A percentile compares a stretch with the other conserved stretches of the same genome.
Evolutionary conservation across 2,329 filamentous ascomycete genomes (phyloP).

Genomic region (Botrytis hyacinthi): DNA sequence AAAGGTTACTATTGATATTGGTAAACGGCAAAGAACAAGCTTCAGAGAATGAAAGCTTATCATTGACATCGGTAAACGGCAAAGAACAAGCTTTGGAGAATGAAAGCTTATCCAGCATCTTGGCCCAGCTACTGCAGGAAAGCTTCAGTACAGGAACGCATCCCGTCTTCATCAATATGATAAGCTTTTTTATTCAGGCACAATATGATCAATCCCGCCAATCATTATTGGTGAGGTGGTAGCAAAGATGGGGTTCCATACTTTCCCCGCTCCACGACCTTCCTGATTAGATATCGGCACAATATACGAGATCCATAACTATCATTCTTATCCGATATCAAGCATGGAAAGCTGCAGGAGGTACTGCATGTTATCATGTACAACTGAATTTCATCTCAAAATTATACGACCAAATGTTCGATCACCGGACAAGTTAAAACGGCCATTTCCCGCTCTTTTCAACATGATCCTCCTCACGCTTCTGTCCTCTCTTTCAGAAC

Average conservation of each 20-base stretch:
- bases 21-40: not conserved
- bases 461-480: not conserved
- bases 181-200: slow-evolving; percentile 17
- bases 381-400: not conserved
- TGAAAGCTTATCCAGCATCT: not conserved
- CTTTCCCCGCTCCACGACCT: slow-evolving; percentile 7
- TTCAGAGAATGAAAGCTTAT: not conserved
- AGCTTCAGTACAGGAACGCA: not conserved
- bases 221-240: not conserved
- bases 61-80: not conserved
- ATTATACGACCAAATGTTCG: not conserved
- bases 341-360: slow-evolving; percentile 2
- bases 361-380: slow-evolving; percentile 1
- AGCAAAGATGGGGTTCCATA: not conserved
- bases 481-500: not conserved
- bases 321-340: slow-evolving; percentile 6
- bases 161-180: not conserved
- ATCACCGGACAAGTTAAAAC: slow-evolving; percentile 6
- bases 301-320: slow-evolving; percentile 7
- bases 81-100: not conserved
- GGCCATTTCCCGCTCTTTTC: not conserved
- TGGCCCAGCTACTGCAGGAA: not conserved
- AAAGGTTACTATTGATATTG: no score
- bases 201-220: not conserved
- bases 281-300: slow-evolving; percentile 5